Percentiles rank a stretch among this genome's conserved stretches.
phyloP scores from a whole-genome alignment of 371 early-diverging fungal species.

The Caulochytrium protostelioides region DNA sequence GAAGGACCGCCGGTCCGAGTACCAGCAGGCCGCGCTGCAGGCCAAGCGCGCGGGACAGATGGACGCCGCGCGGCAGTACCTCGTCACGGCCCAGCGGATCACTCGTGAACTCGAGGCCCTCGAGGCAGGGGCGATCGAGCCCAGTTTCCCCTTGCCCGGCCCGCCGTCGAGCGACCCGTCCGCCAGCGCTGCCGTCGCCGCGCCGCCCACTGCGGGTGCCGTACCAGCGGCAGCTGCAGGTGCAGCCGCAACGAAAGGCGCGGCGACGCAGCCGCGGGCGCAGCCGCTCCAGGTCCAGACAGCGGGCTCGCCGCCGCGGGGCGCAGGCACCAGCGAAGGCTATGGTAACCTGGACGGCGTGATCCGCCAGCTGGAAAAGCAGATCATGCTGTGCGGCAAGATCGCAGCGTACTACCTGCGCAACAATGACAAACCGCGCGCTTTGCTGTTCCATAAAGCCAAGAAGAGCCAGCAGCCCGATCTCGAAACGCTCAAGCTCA shows the following conservation, averaged over 20 bases:
- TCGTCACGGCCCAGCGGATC: too few relatives aligned
- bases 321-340: too few relatives aligned
- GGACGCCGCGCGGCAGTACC: too few relatives aligned
- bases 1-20: constrained; percentile 26
- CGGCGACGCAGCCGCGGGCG: constrained; percentile 7
- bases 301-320: too few relatives aligned
- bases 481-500: constrained; percentile 27
- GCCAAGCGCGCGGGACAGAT: constrained; percentile 29
- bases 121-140: too few relatives aligned
- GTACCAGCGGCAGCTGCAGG: constrained; percentile 1
- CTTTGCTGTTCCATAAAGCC: constrained; percentile 23
- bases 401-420: constrained; percentile 26
- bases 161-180: too few relatives aligned
- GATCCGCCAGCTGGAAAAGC: constrained; percentile 17
- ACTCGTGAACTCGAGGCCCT: too few relatives aligned
- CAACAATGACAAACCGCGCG: constrained; percentile 14
- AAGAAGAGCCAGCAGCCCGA: constrained; percentile 38
- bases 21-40: constrained; percentile 36
- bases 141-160: too few relatives aligned
- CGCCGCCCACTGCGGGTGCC: constrained; percentile 8
- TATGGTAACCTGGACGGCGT: too few relatives aligned
- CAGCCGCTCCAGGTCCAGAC: constrained; percentile 23
- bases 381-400: constrained; percentile 39
- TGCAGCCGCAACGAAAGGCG: constrained; percentile 2
- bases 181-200: too few relatives aligned